Conservation (phyloP, 192 early-diverging fungal species). For the Gonapodya prolifera region DNA sequence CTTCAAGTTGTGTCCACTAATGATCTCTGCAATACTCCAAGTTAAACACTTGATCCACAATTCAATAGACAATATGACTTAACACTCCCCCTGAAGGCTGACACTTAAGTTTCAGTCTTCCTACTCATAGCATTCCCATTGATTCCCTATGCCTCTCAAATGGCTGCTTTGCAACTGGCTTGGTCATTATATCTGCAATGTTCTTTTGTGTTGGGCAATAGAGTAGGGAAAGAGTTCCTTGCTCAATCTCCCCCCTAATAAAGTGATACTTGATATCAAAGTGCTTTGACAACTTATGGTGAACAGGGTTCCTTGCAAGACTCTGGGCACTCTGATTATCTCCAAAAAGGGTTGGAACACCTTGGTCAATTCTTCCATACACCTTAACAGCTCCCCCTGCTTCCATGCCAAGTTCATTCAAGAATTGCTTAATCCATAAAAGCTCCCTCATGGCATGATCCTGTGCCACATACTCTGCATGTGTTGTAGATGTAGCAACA, state of each 20-base stretch:
- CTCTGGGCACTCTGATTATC: constrained; percentile 8
- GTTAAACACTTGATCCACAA: too few species aligned
- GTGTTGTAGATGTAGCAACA: constrained; percentile 11
- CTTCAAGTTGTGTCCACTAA: too few species aligned
- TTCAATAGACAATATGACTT: too few species aligned
- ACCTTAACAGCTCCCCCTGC: neutral
- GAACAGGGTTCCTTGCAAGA: constrained; percentile 11
- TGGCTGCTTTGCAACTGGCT: constrained; percentile 3
- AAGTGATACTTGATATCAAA: constrained; percentile 22
- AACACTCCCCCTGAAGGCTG: neutral
- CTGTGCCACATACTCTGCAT: constrained; percentile 10
- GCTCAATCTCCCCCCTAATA: constrained; percentile 13
- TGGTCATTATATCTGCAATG: constrained; percentile 17
- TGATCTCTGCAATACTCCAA: too few species aligned
- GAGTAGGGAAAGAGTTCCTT: constrained; percentile 4
- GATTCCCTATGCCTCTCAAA: constrained; percentile 10
- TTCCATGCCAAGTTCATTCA: constrained; percentile 9
- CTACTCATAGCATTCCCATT: neutral
- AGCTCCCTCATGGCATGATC: constrained; percentile 9
- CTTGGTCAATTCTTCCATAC: neutral
- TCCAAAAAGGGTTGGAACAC: neutral
- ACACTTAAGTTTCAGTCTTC: neutral
- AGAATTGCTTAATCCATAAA: constrained; percentile 9
- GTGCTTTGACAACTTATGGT: constrained; percentile 18
- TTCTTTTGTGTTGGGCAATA: constrained; percentile 14